These are phyloP conservation scores for Citrus australasica DNA, from an alignment of 345 rosid genomes.

Conservation along the genomic window DNA sequence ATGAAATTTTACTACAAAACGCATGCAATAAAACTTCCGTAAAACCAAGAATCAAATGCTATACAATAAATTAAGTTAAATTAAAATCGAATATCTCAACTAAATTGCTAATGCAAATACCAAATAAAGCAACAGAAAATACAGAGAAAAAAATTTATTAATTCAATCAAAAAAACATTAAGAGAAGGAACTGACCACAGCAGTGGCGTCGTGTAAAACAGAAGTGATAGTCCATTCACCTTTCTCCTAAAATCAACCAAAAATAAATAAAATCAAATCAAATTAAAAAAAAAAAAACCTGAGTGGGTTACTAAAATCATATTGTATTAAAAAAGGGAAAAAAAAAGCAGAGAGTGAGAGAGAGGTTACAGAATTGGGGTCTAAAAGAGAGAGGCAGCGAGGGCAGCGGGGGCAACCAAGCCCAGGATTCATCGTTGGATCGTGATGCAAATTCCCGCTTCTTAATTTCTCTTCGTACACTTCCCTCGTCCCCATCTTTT, in stretches of 20 bases:
- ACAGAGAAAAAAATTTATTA: not conserved
- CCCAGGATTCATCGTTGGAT: conserved; percentile 88
- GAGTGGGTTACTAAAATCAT: not conserved
- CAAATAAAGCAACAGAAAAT: not conserved
- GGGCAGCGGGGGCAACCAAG: conserved; percentile 92
- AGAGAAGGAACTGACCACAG: conserved; percentile 55
- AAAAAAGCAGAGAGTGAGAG: not conserved
- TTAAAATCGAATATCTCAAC: not conserved
- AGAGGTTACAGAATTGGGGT: conserved; percentile 51
- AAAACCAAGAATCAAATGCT: not conserved
- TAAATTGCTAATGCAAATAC: not conserved
- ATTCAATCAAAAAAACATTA: no score
- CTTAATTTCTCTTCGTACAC: conserved; percentile 87
- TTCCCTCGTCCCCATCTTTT: conserved; percentile 68
- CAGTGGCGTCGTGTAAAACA: conserved; percentile 81
- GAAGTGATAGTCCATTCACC: conserved; percentile 81
- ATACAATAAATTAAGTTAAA: not conserved
- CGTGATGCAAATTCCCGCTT: conserved; percentile 63
- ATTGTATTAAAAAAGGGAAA: not conserved
- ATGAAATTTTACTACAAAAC: not conserved
- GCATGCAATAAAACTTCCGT: not conserved
- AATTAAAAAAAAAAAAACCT: not conserved
- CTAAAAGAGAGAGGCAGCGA: conserved; percentile 83
- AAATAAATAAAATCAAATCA: not conserved
- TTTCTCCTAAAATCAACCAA: conserved; percentile 40